Base-by-base conservation (phyloP, 768 basidiomycete genomes). In the Phaeotremella fagi region DNA sequence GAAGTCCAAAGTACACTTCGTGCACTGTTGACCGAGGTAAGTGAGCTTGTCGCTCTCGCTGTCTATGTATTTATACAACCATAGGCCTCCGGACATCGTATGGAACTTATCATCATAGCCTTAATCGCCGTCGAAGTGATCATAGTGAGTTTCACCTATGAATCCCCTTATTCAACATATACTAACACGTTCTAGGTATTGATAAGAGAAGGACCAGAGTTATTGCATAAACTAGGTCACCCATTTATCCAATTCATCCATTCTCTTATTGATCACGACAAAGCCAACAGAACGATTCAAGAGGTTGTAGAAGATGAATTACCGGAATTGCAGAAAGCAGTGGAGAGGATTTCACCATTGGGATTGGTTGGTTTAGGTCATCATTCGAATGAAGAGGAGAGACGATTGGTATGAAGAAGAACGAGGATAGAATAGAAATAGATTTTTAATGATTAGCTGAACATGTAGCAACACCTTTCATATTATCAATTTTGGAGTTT, bases 51-150 rank as follows among this genome's bases (percentile, higher is more conserved):
- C 23, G n/a, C n/a, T 50, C 47, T 25, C 36, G 20, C 25, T 52
- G 27, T 29, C 28, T 47, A 45, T 18, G 44, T 7, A 41, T 22
- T 12, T 41, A 6, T 11, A 9, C 45, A 45, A 44, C 45, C 56
- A 9, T 63, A 94, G 88, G 88, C 89, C 2, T 88, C 87, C 3
- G 82, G 81, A 2, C 89, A 95, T 66, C 83, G 87, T 1, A 91
- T 98, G 87, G 94, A 98, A 75, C 78, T 94, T 3, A 87, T 97
- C 57, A 97, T 97, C 70, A 98, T 97, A 60, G 80, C 82, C 1
- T 84, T 98, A 45, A 95, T 97, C 66, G 88, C 91, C 0, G 89
- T 95, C 11, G 90, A 94, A 73, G 90, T 91, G n/a, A 79, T 90
- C 63, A 86, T 95, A 45, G 90, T 91, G 65, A 70, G 74, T 60